A percentile compares a stretch with the other conserved stretches of the same genome.
phyloP scores from a whole-genome alignment of 108 stramenopile species.

The Licmophora abbreviata region DNA sequence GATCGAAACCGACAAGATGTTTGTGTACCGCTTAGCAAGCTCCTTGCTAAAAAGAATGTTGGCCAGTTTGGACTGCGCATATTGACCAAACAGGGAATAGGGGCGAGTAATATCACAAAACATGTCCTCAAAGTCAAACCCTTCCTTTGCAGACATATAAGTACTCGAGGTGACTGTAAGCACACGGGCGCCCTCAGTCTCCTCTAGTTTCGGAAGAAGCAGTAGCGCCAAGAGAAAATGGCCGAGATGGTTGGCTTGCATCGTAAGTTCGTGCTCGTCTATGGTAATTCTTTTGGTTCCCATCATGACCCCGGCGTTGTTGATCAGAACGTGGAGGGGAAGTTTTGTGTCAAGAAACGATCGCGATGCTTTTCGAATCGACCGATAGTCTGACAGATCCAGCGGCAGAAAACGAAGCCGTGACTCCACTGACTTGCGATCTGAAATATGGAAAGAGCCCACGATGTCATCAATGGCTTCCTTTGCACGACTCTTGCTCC shows the following conservation, averaged over 20 bases:
- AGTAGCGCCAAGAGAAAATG: constrained; percentile 73
- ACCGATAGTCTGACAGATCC: constrained; percentile 47
- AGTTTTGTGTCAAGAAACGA: constrained; percentile 9
- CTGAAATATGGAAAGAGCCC: not conserved
- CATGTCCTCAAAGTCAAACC: constrained; percentile 67
- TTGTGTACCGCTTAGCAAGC: constrained; percentile 34
- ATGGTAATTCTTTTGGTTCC: constrained; percentile 26
- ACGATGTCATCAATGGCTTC: constrained; percentile 45
- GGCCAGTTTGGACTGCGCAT: constrained; percentile 80
- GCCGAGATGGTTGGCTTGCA: constrained; percentile 86
- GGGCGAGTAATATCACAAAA: constrained; percentile 37
- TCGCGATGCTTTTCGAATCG: constrained; percentile 37
- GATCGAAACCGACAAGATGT: constrained; percentile 25
- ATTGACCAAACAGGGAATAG: constrained; percentile 81
- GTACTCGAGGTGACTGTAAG: constrained; percentile 36
- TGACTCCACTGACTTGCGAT: not conserved
- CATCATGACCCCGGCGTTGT: constrained; percentile 88
- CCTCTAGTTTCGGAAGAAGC: constrained; percentile 15
- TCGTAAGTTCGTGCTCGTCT: constrained; percentile 67
- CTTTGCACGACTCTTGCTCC: constrained; percentile 33
- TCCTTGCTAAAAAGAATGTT: constrained; percentile 78
- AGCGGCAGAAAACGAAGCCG: constrained; percentile 31
- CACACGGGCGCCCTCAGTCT: constrained; percentile 13
- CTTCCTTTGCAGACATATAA: constrained; percentile 22
- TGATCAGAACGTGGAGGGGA: constrained; percentile 19